phyloP scores from a whole-genome alignment of 176 grass and related monocot genomes.

The Alloteropsis semialata region DNA sequence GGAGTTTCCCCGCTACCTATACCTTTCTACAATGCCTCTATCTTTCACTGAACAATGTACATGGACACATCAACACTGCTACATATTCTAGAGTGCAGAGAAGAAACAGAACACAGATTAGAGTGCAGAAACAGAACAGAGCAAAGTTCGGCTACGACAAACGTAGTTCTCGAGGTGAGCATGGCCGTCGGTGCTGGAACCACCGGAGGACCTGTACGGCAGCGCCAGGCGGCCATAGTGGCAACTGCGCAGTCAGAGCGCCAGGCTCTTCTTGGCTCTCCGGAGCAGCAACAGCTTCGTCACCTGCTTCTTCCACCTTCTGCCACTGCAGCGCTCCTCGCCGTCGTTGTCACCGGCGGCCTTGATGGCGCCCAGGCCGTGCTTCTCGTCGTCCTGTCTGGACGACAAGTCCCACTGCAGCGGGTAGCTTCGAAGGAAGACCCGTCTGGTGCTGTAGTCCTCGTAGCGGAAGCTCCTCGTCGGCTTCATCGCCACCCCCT shows the following conservation, averaged over 20 bases:
- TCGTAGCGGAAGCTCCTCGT: conserved; percentile 70
- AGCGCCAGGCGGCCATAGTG: conserved; percentile 37
- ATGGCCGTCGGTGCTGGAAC: conserved; percentile 20
- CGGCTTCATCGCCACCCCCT: conserved; percentile 14
- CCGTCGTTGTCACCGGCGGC: background rate
- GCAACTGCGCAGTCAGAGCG: conserved; percentile 62
- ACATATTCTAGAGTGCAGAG: too few species aligned
- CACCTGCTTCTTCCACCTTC: conserved; percentile 37
- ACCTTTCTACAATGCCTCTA: too few species aligned
- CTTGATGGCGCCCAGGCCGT: background rate
- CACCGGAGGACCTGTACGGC: background rate
- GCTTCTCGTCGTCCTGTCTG: background rate
- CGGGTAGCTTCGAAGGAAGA: conserved; percentile 77
- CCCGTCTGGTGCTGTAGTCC: conserved; percentile 70
- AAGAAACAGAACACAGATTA: too few species aligned
- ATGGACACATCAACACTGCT: too few species aligned
- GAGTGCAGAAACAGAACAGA: too few species aligned
- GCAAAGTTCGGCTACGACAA: too few species aligned
- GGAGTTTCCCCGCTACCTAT: too few species aligned
- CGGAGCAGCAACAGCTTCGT: conserved; percentile 53
- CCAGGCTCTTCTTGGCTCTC: conserved; percentile 58
- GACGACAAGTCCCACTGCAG: conserved; percentile 63
- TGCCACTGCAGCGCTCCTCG: background rate
- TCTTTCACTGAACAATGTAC: too few species aligned
- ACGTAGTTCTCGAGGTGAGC: conserved; percentile 29